Percentiles rank a stretch among this genome's conserved stretches.
These are phyloP conservation scores for Neurospora discreta DNA, from an alignment of 495 filamentous ascomycete species.

Conservation along the genomic window DNA sequence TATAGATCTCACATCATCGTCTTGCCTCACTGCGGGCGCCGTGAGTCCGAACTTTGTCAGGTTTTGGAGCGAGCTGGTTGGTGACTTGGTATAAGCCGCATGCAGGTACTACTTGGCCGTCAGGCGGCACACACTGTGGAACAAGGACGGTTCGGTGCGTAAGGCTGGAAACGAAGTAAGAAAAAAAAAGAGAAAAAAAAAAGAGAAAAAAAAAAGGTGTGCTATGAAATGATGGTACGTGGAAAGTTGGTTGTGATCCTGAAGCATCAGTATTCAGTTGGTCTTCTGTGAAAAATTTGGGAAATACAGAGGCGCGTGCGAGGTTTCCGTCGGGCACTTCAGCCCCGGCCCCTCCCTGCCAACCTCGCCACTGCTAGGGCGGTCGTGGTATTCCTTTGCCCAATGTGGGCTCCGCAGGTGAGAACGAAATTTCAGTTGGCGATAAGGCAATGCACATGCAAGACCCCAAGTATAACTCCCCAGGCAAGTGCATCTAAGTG, in stretches of 20 bases:
- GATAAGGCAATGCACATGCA: not conserved
- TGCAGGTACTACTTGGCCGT: not conserved
- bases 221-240: no score
- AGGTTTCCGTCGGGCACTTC: no score
- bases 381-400: not conserved
- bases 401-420: not conserved
- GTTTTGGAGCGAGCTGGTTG: not conserved
- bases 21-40: not conserved
- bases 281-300: no score
- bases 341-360: no score
- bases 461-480: not conserved
- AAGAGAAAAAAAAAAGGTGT: no score
- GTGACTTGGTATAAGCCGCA: no score
- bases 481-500: not conserved
- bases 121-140: not conserved
- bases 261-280: no score
- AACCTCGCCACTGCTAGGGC: no score
- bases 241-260: no score
- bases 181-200: no score
- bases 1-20: not conserved
- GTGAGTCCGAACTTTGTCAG: not conserved
- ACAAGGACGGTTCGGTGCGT: not conserved
- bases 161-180: no score
- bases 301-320: no score
- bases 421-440: not conserved